Conservation (phyloP, 2,329 filamentous ascomycete species). For the Simplicillium sp. region DNA sequence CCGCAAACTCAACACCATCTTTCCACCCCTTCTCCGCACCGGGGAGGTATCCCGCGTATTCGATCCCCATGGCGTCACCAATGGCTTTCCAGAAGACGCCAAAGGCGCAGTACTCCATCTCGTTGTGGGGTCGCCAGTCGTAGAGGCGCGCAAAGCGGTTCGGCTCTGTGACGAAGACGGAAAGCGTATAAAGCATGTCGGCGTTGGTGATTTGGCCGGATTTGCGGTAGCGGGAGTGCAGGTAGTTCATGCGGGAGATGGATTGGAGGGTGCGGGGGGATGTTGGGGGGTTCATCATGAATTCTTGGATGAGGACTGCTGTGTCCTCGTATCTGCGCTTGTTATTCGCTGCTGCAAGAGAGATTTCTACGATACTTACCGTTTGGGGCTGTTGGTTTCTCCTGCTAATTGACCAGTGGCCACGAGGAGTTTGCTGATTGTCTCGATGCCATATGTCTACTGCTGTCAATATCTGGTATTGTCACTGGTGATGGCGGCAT, state of each 20-base stretch:
- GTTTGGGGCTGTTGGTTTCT: too few species aligned
- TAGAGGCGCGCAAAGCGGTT: neutral
- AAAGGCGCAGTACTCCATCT: neutral
- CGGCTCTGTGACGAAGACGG: too few species aligned
- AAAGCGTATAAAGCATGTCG: slow-evolving; percentile 57
- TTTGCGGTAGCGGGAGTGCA: slow-evolving; percentile 48
- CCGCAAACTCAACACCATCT: neutral
- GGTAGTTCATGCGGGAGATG: slow-evolving; percentile 54
- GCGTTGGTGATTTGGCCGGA: slow-evolving; percentile 49
- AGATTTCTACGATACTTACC: too few species aligned
- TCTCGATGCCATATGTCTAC: too few species aligned
- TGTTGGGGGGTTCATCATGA: too few species aligned
- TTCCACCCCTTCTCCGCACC: neutral
- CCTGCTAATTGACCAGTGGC: too few species aligned
- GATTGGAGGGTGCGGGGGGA: slow-evolving; percentile 10
- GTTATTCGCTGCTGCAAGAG: too few species aligned
- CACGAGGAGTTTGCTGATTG: too few species aligned
- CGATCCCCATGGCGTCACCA: neutral
- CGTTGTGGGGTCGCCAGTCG: neutral
- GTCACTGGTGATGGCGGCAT: too few species aligned
- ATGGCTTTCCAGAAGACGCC: neutral
- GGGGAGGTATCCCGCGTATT: neutral
- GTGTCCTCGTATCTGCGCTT: too few species aligned
- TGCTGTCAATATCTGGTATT: too few species aligned
- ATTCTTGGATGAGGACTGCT: too few species aligned